Evolutionary conservation across 257 asterid species (phyloP), one percentile per base, ranked within the genome.

Genomic region (Fraxinus quadrangulata): DNA sequence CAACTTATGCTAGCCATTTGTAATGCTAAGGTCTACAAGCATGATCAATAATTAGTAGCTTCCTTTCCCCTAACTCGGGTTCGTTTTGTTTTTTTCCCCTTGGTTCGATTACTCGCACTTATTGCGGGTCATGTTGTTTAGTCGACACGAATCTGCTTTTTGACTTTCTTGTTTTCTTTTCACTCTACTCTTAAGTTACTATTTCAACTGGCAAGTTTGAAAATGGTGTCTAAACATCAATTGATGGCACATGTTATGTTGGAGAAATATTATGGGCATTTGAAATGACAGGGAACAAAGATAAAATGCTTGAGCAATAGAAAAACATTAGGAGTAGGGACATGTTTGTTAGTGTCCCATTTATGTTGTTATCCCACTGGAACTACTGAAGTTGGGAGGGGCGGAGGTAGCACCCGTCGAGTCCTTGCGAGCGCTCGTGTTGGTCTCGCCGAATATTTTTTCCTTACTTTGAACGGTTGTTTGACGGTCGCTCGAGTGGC

Each of bases 181-280:
- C 56, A 54, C 63, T 51, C 8, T 51, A 19, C 24, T 17, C 1
- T 17, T 17, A 17, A 51, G n/a, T 51, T 51, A 4, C 66, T 4
- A 51, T 16, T 19, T 16, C 63, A 3, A 40, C 16, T 16, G 0
- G 72, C 33, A 10, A 16, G 16, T 37, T 72, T 71, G 36, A n/a
- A 59, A 39, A 78, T 80, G 84, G 81, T n/a, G 74, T 76, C 47
- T n/a, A 80, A 19, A 56, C 4, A 6, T 56, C 11, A 56, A 56
- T 42, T 42, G 51, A 42, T 56, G 71, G 84, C 88, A 87, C 90
- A 82, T 87, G 90, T 67, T 37, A 84, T 84, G 90, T 82, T 84
- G 88, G 90, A 82, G 36, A 37, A 16, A 16, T 47, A 47, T 14
- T 47, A 47, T 14, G 59, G n/a, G 21, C 28, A 9, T 71, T 83